Evolutionary conservation across 1,284 basidiomycete species (phyloP), one percentile per base, ranked within the genome.

Genomic region (Clitocybe nebularis): DNA sequence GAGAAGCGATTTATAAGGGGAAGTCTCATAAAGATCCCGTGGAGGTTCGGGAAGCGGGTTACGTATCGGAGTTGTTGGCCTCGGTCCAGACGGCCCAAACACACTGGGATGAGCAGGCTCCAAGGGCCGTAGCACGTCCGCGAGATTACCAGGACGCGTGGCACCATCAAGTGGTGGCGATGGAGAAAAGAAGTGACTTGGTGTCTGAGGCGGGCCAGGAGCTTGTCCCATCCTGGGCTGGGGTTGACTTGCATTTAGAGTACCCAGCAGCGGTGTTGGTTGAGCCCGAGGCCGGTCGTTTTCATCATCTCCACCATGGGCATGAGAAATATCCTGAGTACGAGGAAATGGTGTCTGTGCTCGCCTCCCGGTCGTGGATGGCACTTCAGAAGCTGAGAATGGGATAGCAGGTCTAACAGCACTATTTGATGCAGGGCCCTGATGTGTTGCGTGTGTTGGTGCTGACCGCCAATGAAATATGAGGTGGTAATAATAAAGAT

Each of bases 11-110:
- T 70, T 66, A 43, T 78, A 79, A 0, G 77, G 75, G 0, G 72
- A 66, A 25, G 61, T 61, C 4, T 69, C 62, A 53, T 75, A 77
- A 4, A 80, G 41, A 47, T 80, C 69, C 24, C 59, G 58, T 0
- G 79, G 78, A 0, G 69, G 77, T 2, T 50, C 41, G 0, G 79
- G 78, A 7, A 81, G 69, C 2, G 75, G 77, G 51, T 80, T 77
- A 2, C 41, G 41, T 5, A 62, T 50, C 1, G 56, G 57, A 1
- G 45, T 48, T 6, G 16, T 45, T 1, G 52, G 55, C 5, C 39
- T 14, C 6, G 9, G 9, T 5, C 25, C 8, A 32, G 28, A 26
- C 5, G 58, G 58, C 19, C 53, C 54, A 30, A 43, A 58, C 3
- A 17, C 41, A 20, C 35, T 21, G 4, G 43, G 34, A 23, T 22